A percentile compares a stretch with the other conserved stretches of the same genome.
Conservation (phyloP, 805 yeast genomes). For the Priceomyces carsonii region DNA sequence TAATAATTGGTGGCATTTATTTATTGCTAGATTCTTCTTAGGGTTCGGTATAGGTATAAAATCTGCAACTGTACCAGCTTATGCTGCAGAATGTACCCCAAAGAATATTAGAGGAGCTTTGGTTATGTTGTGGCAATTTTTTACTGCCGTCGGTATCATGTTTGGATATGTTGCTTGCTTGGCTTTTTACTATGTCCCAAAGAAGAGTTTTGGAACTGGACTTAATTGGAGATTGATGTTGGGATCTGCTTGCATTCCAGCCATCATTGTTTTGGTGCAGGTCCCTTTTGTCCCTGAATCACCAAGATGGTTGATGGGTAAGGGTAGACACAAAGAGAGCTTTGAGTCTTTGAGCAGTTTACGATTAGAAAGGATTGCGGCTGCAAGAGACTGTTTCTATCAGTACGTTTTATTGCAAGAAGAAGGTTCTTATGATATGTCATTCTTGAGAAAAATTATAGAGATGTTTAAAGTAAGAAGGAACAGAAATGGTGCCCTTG, state of each 20-base stretch:
- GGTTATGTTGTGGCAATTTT: constrained; percentile 72
- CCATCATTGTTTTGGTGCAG: constrained; percentile 48
- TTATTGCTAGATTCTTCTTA: constrained; percentile 54
- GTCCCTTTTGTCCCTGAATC: constrained; percentile 66
- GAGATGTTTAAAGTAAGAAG: constrained; percentile 67
- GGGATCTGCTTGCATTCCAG: constrained; percentile 63
- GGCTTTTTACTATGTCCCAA: constrained; percentile 57
- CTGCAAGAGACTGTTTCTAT: constrained; percentile 67
- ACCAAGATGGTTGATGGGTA: constrained; percentile 67
- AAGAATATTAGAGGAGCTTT: constrained; percentile 61
- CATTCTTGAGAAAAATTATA: constrained; percentile 43
- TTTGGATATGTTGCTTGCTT: constrained; percentile 62
- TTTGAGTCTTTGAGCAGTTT: constrained; percentile 48
- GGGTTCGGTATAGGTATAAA: constrained; percentile 70
- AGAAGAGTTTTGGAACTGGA: constrained; percentile 44
- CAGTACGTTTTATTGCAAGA: constrained; percentile 59
- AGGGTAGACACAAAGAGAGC: constrained; percentile 50
- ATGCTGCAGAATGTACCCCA: constrained; percentile 63
- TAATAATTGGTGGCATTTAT: constrained; percentile 59
- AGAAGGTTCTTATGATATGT: constrained; percentile 53
- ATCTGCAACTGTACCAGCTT: constrained; percentile 68
- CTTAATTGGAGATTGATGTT: constrained; percentile 64
- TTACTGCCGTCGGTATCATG: constrained; percentile 75
- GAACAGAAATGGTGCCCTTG: constrained; percentile 75
- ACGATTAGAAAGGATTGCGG: constrained; percentile 49